Conservation (phyloP, 2,329 filamentous ascomycete species). For the Didymellaceae sp. region DNA sequence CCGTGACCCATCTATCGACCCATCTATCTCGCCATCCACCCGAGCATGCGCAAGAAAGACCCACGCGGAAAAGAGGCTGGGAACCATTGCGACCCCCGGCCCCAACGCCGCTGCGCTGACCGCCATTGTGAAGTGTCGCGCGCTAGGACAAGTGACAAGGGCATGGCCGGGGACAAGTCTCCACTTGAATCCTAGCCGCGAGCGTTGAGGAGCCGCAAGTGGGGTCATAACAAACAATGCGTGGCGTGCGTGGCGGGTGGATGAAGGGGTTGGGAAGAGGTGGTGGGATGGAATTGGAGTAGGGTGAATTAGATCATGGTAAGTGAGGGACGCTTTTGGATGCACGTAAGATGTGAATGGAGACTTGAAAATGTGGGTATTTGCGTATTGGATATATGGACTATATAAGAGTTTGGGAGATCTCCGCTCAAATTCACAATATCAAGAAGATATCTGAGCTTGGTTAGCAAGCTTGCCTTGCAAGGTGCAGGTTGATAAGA, state of each 20-base stretch:
- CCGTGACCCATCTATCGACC: no score
- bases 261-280: neutral
- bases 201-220: constrained; percentile 11
- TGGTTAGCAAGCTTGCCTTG: constrained; percentile 7
- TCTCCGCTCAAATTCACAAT: neutral
- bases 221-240: constrained; percentile 6
- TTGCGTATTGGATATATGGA: constrained; percentile 4
- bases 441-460: neutral
- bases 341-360: neutral
- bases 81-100: no score
- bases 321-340: constrained; percentile 2
- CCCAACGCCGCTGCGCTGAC: no score
- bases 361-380: neutral
- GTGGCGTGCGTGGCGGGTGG: neutral
- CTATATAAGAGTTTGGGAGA: neutral
- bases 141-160: no score
- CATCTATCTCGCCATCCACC: no score
- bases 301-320: constrained; percentile 1
- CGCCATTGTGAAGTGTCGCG: constrained; percentile 6
- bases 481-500: neutral
- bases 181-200: neutral
- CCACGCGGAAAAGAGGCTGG: no score
- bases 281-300: neutral
- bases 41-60: no score
- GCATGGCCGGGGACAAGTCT: no score